A percentile compares a stretch with the other conserved stretches of the same genome.
Conservation (phyloP, 257 asterid genomes). For the Verbascum thapsus region DNA sequence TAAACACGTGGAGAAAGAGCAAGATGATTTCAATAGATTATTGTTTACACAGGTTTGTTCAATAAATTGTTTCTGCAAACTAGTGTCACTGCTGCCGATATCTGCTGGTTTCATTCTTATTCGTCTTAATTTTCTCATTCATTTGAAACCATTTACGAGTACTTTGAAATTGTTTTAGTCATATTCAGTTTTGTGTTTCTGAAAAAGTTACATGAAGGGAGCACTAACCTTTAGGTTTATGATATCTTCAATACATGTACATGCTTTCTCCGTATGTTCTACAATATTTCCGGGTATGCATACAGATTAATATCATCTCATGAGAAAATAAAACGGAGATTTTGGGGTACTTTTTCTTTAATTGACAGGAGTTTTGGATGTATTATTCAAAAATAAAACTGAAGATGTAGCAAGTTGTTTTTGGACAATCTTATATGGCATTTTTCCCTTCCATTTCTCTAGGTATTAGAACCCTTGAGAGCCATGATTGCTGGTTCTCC, state of each 20-base stretch:
- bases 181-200: conserved; percentile 1
- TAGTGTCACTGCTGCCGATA: neutral
- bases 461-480: conserved; percentile 97
- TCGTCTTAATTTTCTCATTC: conserved; percentile 22
- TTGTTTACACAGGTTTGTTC: conserved; percentile 79
- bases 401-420: neutral
- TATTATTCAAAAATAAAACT: conserved; percentile 18
- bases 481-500: conserved; percentile 83
- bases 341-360: no score
- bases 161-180: neutral
- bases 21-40: conserved; percentile 76
- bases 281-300: conserved; percentile 4
- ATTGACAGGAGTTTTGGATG: conserved; percentile 11
- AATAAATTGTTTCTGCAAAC: neutral
- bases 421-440: neutral
- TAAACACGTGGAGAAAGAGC: conserved; percentile 91
- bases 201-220: neutral
- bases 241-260: neutral
- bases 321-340: no score
- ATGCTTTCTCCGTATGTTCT: conserved; percentile 2
- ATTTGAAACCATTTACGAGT: neutral
- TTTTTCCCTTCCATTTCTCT: conserved; percentile 30
- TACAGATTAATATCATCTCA: no score
- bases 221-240: conserved; percentile 19
- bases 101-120: conserved; percentile 17